Evolutionary conservation across 2,329 filamentous ascomycete species (phyloP), one percentile per base, ranked within the genome.

Genomic region (Alternaria brassicicola): DNA sequence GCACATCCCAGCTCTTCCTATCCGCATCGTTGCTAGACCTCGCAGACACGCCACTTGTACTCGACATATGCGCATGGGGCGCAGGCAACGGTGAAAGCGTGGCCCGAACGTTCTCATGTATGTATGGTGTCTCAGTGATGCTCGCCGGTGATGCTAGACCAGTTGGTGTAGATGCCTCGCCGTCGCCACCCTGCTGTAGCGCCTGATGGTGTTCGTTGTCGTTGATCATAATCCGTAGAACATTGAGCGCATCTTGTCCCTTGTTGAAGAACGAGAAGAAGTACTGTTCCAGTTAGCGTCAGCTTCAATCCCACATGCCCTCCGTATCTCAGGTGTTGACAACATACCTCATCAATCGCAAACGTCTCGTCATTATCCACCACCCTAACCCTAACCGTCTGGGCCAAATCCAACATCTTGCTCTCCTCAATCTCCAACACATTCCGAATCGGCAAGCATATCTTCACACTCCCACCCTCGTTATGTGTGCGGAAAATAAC

Each of bases 401-500:
- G 92, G 21, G 93, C 92, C 76, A 96, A 93, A 63, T 96, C 92
- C 54, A 96, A 85, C 79, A 97, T 92, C 55, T 92, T 89, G 46
- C 89, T 95, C 64, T 97, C 91, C 75, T 98, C 95, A 43, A 98
- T 88, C 67, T 98, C 94, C 57, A 98, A 88, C 19, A 98, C 85
- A 65, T 96, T 97, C 58, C 89, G 85, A 50, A 97, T 90, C 0
- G 93, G 94, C 26, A 98, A 80, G 1, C 91, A 95, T 54, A 98
- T 96, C 80, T 98, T 98, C 76, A 99, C 92, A 72, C 93, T 97
- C 73, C 97, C 93, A 9, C 95, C 94, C 63, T 97, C 94, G 71
- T 98, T 98, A 78, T 96, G 93, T 10, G 93, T 94, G 49, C 93
- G 86, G 73, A 98, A 98, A 56, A 98, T 97, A 67, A 97, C 93